Evolutionary conservation across 176 grass and related monocot genomes (phyloP).

Genomic region (Oryza longistaminata): DNA sequence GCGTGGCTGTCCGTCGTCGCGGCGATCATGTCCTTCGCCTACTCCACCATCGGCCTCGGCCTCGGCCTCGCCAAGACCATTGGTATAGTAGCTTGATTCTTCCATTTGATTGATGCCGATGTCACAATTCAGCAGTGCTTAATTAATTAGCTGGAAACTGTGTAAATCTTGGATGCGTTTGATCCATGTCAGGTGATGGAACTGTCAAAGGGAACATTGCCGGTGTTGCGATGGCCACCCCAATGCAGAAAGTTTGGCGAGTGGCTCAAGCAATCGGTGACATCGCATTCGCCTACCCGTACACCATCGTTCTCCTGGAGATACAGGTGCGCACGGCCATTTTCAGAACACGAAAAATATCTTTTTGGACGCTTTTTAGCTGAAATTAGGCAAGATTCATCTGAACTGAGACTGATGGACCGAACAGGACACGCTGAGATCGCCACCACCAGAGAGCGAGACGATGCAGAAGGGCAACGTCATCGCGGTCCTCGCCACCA

Average conservation of each 20-base stretch:
- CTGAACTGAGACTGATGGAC: background rate
- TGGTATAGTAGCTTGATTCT: background rate
- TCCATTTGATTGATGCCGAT: background rate
- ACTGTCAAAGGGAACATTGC: slow-evolving; percentile 42
- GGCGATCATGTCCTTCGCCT: slow-evolving; percentile 59
- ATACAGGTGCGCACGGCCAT: slow-evolving; percentile 48
- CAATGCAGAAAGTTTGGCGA: slow-evolving; percentile 56
- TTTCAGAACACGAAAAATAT: background rate
- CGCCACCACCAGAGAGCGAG: slow-evolving; percentile 48
- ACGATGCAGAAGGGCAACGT: slow-evolving; percentile 55
- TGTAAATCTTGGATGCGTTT: background rate
- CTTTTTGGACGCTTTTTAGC: background rate
- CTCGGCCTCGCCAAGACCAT: slow-evolving; percentile 56
- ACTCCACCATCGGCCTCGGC: slow-evolving; percentile 50
- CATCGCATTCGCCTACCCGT: slow-evolving; percentile 65
- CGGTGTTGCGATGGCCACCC: slow-evolving; percentile 35
- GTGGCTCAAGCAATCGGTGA: slow-evolving; percentile 54
- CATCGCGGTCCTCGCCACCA: slow-evolving; percentile 38
- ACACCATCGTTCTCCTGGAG: slow-evolving; percentile 58
- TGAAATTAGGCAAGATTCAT: background rate
- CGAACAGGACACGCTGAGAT: slow-evolving; percentile 55
- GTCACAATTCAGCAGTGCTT: background rate
- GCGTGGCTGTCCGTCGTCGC: slow-evolving; percentile 60
- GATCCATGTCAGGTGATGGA: slow-evolving; percentile 39
- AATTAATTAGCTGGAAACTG: too few species aligned